Evolutionary conservation across 2,329 filamentous ascomycete species (phyloP).

Genomic region (Bipolaris sorokiniana): DNA sequence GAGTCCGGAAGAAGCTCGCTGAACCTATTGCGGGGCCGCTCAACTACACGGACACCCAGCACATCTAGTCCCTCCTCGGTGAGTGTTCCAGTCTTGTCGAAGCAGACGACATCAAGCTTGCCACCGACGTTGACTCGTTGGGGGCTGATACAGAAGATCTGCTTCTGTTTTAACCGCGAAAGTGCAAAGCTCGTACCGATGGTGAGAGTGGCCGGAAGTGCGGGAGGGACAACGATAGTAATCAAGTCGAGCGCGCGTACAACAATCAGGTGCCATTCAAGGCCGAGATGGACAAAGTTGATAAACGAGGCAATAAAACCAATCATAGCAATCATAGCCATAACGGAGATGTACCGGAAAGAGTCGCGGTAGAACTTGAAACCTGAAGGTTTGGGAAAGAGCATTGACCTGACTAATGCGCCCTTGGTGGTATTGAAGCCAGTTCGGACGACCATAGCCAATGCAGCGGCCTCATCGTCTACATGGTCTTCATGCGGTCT

Average conservation of each 20-base stretch:
- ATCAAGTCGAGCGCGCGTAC: constrained; percentile 92
- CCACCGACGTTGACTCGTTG: constrained; percentile 96
- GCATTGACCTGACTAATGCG: constrained; percentile 92
- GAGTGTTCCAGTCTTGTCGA: constrained; percentile 98
- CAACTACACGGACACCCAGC: constrained; percentile 81
- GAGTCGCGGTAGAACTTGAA: constrained; percentile 99
- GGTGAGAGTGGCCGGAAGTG: constrained; percentile 89
- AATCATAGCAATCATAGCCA: constrained; percentile 82
- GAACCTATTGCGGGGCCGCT: constrained; percentile 68
- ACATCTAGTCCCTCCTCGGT: constrained; percentile 97
- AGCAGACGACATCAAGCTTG: constrained; percentile 94
- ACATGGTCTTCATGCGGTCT: constrained; percentile 84
- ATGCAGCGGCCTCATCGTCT: constrained; percentile 86
- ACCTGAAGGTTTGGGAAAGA: constrained; percentile 96
- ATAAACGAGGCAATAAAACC: constrained; percentile 91
- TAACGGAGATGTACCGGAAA: constrained; percentile 96
- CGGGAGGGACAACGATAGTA: constrained; percentile 95
- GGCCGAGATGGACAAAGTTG: constrained; percentile 85
- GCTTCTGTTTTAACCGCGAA: constrained; percentile 80
- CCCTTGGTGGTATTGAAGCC: constrained; percentile 99
- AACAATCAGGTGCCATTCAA: constrained; percentile 89
- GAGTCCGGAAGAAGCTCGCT: constrained; percentile 76
- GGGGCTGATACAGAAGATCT: constrained; percentile 97
- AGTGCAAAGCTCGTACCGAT: constrained; percentile 97
- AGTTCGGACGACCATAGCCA: constrained; percentile 90